phyloP scores from a whole-genome alignment of 345 rosid genomes.

The Passiflora organensis region DNA sequence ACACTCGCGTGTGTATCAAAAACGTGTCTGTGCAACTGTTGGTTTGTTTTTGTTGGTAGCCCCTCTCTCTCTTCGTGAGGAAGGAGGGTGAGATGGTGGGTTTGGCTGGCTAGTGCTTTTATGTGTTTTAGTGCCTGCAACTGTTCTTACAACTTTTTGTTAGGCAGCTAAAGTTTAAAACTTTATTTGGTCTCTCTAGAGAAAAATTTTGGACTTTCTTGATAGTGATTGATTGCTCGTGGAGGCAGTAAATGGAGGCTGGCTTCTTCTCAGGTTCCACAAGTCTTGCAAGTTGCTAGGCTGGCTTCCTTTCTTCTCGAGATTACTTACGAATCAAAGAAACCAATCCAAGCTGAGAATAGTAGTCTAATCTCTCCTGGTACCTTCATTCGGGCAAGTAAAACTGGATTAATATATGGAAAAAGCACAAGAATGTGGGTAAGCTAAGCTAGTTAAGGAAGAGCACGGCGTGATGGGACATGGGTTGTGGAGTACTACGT shows the following conservation, averaged over 20 bases:
- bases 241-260: background rate
- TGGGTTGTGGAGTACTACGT: background rate
- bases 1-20: background rate
- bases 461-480: too few relatives aligned
- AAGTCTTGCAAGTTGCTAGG: background rate
- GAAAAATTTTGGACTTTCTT: constrained; percentile 2
- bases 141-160: constrained; percentile 14
- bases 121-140: constrained; percentile 22
- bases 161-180: constrained; percentile 1
- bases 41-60: background rate
- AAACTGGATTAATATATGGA: too few relatives aligned
- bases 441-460: too few relatives aligned
- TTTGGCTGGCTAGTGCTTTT: constrained; percentile 8
- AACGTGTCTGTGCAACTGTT: background rate
- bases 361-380: too few relatives aligned
- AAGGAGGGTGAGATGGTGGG: constrained; percentile 14
- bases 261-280: background rate
- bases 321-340: background rate
- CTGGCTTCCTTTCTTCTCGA: background rate
- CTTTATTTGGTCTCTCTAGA: background rate
- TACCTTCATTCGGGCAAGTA: too few relatives aligned
- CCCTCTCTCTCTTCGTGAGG: background rate
- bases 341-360: background rate
- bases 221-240: constrained; percentile 9
- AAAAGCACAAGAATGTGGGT: too few relatives aligned